These are phyloP conservation scores for Arachnopeziza araneosa DNA, from an alignment of 2,329 filamentous ascomycete species.

Conservation along the genomic window DNA sequence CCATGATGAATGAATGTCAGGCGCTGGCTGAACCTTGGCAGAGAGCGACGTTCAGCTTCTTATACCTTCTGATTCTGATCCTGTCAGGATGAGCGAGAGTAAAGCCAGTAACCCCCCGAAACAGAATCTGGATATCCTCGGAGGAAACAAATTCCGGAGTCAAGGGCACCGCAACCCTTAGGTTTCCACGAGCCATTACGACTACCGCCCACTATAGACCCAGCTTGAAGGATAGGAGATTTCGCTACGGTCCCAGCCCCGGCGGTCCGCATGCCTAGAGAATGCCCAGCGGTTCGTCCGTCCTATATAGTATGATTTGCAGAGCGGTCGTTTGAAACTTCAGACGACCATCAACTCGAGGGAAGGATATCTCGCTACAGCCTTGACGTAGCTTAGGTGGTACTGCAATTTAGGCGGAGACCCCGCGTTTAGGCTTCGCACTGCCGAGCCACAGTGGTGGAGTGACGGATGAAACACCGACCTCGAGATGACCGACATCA, in stretches of 20 bases:
- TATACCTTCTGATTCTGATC: background rate
- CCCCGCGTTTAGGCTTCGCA: background rate
- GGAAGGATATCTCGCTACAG: background rate
- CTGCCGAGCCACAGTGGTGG: background rate
- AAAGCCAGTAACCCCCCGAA: background rate
- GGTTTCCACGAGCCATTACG: background rate
- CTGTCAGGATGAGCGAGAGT: background rate
- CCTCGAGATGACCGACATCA: too few relatives aligned
- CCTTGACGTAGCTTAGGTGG: background rate
- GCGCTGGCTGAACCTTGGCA: background rate
- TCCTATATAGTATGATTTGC: background rate
- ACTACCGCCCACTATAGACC: background rate
- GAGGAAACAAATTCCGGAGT: background rate
- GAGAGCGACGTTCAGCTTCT: background rate
- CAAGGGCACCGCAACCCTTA: background rate
- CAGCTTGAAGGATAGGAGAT: background rate
- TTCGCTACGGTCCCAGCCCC: background rate
- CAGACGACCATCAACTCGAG: background rate
- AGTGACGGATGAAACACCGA: too few relatives aligned
- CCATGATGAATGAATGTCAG: background rate
- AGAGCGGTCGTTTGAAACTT: background rate
- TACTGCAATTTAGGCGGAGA: background rate
- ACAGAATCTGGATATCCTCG: background rate
- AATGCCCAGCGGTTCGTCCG: background rate
- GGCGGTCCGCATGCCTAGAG: background rate